Evolutionary conservation across 164 flowering plant species (phyloP), one percentile per base, ranked within the genome.

Genomic region (Akebia trifoliata): DNA sequence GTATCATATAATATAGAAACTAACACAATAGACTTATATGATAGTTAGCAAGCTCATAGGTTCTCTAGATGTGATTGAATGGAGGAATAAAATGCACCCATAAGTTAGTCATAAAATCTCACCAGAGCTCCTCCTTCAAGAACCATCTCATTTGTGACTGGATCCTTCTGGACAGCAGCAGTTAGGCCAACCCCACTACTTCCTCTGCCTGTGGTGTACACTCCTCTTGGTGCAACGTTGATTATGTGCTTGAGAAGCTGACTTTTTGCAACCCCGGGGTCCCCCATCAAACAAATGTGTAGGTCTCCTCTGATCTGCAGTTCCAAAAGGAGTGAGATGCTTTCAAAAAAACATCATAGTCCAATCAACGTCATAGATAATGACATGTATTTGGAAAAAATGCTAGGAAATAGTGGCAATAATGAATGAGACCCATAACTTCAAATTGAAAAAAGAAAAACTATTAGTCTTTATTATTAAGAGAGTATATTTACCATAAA

Each of bases 121-220:
- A 93, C 99, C 89, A 94, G 58, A 49, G 97, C 99, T 67, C 99
- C 97, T 9, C 99, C 99, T 88, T 94, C 99, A 45, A 94, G 77
- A 65, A 94, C 96, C 86, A 94, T 79, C 74, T 94, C 99, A 81
- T 90, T 86, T 67, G 99, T 90, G 20, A 94, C 95, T 51, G 96
- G 96, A 74, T 94, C 99, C 62, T 65, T 94, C 74, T 84, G 92
- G 67, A 94, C 99, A 38, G 97, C 99, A 50, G 99, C 99, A 53
- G 99, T 94, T 21, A 94, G 80, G 78, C 99, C 97, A 69, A 94
- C 99, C 43, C 99, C 97, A 80, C 99, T 94, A 77, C 99, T 94
- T 70, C 99, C 99, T 74, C 50, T 83, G 10, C 99, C 99, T 20
- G 99, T 94, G 10, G 99, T 94, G 63, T 94, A 94, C 18, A 94